Evolutionary conservation across 129 eudicot species (phyloP), one percentile per base, ranked within the genome.

Genomic region (Tanacetum coccineum): DNA sequence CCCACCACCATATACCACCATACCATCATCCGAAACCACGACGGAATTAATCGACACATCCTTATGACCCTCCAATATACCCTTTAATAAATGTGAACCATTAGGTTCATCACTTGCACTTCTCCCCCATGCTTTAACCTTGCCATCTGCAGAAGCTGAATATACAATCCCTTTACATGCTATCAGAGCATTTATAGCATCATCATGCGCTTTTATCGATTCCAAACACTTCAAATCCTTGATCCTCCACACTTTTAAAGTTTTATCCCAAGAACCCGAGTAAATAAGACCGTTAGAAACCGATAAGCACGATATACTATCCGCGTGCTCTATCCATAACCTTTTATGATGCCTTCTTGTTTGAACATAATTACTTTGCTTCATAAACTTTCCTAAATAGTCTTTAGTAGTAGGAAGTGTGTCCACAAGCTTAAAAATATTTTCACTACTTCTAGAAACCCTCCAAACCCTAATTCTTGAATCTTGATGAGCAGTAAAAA

Each of bases 211-310:
- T 66, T 84, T 82, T 12, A 93, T 93, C 14, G 96, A 88, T 49
- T 93, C 98, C 58, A 93, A 62, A 75, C 98, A 93, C 77, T 81
- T 88, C 46, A 93, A 86, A 70, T 88, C 96, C 4, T 83, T 71
- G 1, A 86, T 30, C 59, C 95, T 70, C 98, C 98, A 93, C 0
- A 93, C 87, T 20, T 93, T 93, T 21, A 93, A 59, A 2, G 99
- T 93, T 69, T 86, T 88, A 52, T 93, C 99, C 99, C 99, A 93
- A 3, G 99, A 93, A 36, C 96, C 99, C 26, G 99, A 93, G 65
- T 86, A 93, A 11, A 93, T 79, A 22, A 93, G 71, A 32, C 92
- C 96, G n/a, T 81, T 75, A 3, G 63, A 70, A 26, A 88, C 87
- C 8, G 99, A 85, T 26, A 93, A 70, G 51, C 96, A 88, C 28